phyloP scores from a whole-genome alignment of 306 rosid genomes.

The Citrullus amarus region DNA sequence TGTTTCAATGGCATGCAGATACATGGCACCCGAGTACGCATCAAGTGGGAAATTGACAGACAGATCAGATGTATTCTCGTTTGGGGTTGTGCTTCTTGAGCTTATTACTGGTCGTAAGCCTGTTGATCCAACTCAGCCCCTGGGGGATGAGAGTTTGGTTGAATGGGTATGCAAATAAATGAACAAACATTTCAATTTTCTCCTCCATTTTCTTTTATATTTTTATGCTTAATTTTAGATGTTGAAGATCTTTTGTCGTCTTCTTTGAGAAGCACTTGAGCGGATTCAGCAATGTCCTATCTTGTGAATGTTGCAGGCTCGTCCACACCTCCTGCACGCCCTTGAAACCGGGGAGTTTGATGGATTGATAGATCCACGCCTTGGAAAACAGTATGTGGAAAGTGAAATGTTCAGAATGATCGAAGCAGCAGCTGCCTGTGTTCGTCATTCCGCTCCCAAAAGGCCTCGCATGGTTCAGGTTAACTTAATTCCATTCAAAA shows the following conservation, averaged over 20 bases:
- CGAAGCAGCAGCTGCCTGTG: constrained; percentile 91
- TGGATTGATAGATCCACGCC: constrained; percentile 57
- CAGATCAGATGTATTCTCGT: constrained; percentile 90
- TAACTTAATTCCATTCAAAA: background rate
- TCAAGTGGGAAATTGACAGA: constrained; percentile 90
- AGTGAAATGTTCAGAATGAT: constrained; percentile 71
- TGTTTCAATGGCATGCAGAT: constrained; percentile 26
- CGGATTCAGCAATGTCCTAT: background rate
- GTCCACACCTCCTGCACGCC: constrained; percentile 59
- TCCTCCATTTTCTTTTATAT: background rate
- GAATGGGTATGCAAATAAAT: constrained; percentile 70
- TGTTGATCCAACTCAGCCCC: constrained; percentile 62
- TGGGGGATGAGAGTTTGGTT: constrained; percentile 96
- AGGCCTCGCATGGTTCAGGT: constrained; percentile 97
- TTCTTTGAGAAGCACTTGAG: background rate
- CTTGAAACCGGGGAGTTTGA: constrained; percentile 49
- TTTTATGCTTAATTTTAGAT: background rate
- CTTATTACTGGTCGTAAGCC: constrained; percentile 86
- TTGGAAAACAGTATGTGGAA: constrained; percentile 43
- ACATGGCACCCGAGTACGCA: constrained; percentile 98
- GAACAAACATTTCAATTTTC: background rate
- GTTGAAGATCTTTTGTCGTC: background rate
- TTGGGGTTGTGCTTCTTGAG: constrained; percentile 89
- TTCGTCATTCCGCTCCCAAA: constrained; percentile 79
- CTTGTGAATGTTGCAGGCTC: constrained; percentile 43